Base-by-base conservation (phyloP, 371 early-diverging fungal species). In the Apophysomyces elegans region DNA sequence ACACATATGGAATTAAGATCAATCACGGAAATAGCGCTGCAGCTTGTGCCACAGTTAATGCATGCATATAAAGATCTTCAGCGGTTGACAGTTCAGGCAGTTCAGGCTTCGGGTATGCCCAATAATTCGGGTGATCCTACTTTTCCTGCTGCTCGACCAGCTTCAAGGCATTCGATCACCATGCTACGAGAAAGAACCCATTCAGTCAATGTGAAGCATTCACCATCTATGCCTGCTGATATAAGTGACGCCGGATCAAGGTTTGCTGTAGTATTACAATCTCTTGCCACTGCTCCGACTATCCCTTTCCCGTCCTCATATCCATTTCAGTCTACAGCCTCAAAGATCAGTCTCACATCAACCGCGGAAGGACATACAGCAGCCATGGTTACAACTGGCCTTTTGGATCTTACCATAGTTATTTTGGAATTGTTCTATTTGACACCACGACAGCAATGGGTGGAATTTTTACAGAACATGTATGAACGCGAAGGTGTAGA, bases 391-490 rank as follows among this genome's bases (percentile, higher is more conserved):
- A 77, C 78, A 4, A 75, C 82, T 1, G 86, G 84, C 5, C 58
- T 86, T 35, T 57, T 81, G 46, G 86, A 86, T 65, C 59, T 86
- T 13, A 77, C 83, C 0, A 74, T 81, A 5, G 82, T 84, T 2
- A 44, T 84, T 18, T 45, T 86, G 14, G 84, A 84, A 8, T 61
- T 86, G 1, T 78, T 84, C 56, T 71, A 80, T 57, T 44, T 86
- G 58, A 75, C 81, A 18, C 79, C 86, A 0, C 66, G 61, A 5
- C 75, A 81, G 16, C 79, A 81, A 61, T 77, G 83, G 80, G 58
- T 73, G 1, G 64, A 54, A 1, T 84, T 73, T 66, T 62, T 84
- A 18, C 61, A 72, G 9, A 64, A 66, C 11, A 76, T 72, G 67
- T 58, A 68, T 14, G 78, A 73, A 7, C 67, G 70, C 4, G 85